Percentiles rank a stretch among this genome's conserved stretches.
These are phyloP conservation scores for Guadua angustifolia DNA, from an alignment of 176 grass and related monocot genomes.

Conservation along the genomic window DNA sequence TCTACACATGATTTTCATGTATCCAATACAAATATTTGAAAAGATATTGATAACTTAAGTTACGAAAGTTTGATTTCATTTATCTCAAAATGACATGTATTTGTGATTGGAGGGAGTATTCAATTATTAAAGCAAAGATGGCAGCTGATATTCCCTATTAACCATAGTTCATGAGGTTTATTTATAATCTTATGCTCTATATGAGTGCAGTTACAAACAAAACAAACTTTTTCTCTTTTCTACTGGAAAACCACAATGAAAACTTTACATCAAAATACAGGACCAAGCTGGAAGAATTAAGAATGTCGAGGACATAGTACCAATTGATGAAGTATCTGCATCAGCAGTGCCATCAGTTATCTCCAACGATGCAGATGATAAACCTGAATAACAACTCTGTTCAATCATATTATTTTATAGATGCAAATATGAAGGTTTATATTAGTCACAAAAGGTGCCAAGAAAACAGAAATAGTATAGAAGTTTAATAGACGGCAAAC, in stretches of 20 bases:
- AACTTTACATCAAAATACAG: not conserved
- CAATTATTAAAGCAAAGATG: conserved; percentile 19
- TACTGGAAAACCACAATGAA: conserved; percentile 24
- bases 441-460: conserved; percentile 1
- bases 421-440: conserved; percentile 25
- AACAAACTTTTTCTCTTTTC: conserved; percentile 12
- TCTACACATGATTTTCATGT: too few relatives aligned
- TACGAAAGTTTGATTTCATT: too few relatives aligned
- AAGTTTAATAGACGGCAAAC: not conserved
- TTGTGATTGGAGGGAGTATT: not conserved
- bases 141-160: not conserved
- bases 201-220: conserved; percentile 17
- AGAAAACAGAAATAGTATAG: not conserved
- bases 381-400: conserved; percentile 57
- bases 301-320: conserved; percentile 49
- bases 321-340: conserved; percentile 57
- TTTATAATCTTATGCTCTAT: not conserved
- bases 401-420: conserved; percentile 39
- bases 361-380: conserved; percentile 89
- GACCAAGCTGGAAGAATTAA: conserved; percentile 22
- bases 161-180: conserved; percentile 6
- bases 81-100: too few relatives aligned
- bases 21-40: too few relatives aligned
- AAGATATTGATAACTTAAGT: too few relatives aligned
- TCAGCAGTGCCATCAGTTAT: conserved; percentile 57